Evolutionary conservation across 768 basidiomycete genomes (phyloP), one percentile per base, ranked within the genome.

Genomic region (Lentinula edodes): DNA sequence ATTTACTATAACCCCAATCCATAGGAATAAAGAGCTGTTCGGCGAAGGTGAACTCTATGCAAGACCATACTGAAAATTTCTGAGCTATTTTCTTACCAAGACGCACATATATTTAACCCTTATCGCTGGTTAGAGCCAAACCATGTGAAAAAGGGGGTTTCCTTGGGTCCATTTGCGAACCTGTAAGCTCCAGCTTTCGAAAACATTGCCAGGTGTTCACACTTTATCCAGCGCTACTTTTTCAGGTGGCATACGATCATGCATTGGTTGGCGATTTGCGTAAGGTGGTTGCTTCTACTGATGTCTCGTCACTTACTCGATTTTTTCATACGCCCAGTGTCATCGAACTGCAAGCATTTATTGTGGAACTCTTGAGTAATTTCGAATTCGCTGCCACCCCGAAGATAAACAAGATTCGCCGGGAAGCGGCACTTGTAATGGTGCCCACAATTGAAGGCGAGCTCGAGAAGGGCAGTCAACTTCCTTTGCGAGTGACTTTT

Each of bases 271-370:
- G 71, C 61, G 69, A 65, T 69, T 71, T 42, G 70, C 71, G 71
- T 70, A 50, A 46, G 71, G 63, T 6, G 3, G 6, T 15, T 6
- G 58, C 48, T 13, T 34, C 23, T 9, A n/a, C 20, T 32, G 15
- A 7, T 23, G 56, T 43, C 7, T 46, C 32, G 41, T 5, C 20
- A 28, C 28, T 28, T 28, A 28, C 18, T 42, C 6, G 9, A 12
- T 6, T 20, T 15, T 43, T n/a, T 4, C 39, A 43, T 35, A 39
- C 23, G 58, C 59, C 9, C 63, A 76, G 74, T 4, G 66, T 85
- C 0, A 67, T 78, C 43, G 84, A 88, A 67, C 67, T 86, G 15
- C 86, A 87, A 63, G 76, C 79, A 0, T 85, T 88, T 70, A 66
- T 87, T n/a, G 76, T 81, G 23, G 84, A 85, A 66, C 72, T 84